phyloP scores from a whole-genome alignment of 2,329 filamentous ascomycete genomes.

The Beauveria rudraprayagi region DNA sequence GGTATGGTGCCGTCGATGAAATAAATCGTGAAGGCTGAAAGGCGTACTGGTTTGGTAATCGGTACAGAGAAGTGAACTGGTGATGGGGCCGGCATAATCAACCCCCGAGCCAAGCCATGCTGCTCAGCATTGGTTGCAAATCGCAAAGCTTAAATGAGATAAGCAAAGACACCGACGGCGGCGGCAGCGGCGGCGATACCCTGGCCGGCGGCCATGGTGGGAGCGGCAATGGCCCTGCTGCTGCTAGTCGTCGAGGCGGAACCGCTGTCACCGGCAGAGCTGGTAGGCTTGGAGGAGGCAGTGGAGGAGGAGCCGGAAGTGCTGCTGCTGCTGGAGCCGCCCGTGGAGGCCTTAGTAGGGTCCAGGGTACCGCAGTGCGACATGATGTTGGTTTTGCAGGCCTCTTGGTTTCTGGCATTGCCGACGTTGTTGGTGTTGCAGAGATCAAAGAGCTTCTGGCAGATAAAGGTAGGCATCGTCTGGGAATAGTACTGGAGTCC shows the following conservation, averaged over 20 bases:
- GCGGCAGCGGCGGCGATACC: conserved; percentile 39
- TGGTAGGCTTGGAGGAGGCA: conserved; percentile 15
- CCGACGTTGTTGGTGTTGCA: conserved; percentile 38
- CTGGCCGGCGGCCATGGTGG: conserved; percentile 34
- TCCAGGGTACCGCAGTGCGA: conserved; percentile 36
- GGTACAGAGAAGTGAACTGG: conserved; percentile 25
- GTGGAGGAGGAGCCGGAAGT: conserved; percentile 18
- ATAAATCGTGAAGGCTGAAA: conserved; percentile 14
- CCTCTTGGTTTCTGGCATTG: conserved; percentile 34
- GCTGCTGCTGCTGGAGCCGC: conserved; percentile 11
- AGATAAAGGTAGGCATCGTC: conserved; percentile 46
- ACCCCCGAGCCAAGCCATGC: neutral
- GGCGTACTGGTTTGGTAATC: conserved; percentile 23
- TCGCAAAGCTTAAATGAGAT: conserved; percentile 34
- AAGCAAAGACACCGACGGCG: conserved; percentile 45
- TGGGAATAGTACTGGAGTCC: conserved; percentile 46
- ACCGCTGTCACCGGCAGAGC: conserved; percentile 17
- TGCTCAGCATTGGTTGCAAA: neutral
- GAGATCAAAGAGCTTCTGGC: conserved; percentile 37
- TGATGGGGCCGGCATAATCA: conserved; percentile 1
- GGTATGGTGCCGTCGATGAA: conserved; percentile 7
- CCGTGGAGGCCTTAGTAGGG: conserved; percentile 27
- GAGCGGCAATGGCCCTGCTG: conserved; percentile 27
- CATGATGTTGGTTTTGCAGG: conserved; percentile 40
- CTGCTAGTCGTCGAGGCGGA: conserved; percentile 30